Base-by-base conservation (phyloP, 148 eudicot genomes). In the Tetragonia tetragonoides region DNA sequence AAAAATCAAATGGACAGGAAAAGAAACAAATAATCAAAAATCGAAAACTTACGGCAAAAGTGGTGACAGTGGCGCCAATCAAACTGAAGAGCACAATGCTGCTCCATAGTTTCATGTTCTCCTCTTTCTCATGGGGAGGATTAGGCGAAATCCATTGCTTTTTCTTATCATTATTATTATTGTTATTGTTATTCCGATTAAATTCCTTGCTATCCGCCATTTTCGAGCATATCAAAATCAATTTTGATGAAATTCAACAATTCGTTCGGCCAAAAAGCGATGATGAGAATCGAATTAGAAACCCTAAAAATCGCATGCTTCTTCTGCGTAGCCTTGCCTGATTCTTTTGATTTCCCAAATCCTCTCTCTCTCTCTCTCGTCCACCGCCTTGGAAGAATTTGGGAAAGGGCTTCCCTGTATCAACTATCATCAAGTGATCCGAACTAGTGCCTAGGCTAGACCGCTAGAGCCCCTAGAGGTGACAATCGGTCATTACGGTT, bases 11-110 rank as follows among this genome's bases (percentile, higher is more conserved):
- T 76, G 11, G 10, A 61, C 17, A 24, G 10, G 18, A 23, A 46
- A 77, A 6, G 60, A 67, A 8, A 57, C 64, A 28, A 28, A 28
- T 28, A 1, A 28, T 18, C 37, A 66, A 79, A 74, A 12, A 15
- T 5, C 3, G 57, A 70, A 17, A 42, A 82, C 90, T 78, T 83
- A 94, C 97, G 0, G 97, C 93, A 40, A 84, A 82, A 2, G 91
- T 88, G 24, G 97, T 89, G 2, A 81, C 91, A 70, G 92, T 87
- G 60, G 95, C 98, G 74, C 98, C 98, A 40, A 92, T 88, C 72
- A 94, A 68, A 39, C 93, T 92, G 78, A 89, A 90, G 54, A 92
- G 20, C 20, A 86, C 75, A 82, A 90, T 82, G 21, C 95, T 82
- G 21, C 95, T 93, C 95, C 92, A 90, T 37, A 85, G 62, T 63